Evolutionary conservation across 257 asterid species (phyloP).

Genomic region (Gentiana macrophylla): DNA sequence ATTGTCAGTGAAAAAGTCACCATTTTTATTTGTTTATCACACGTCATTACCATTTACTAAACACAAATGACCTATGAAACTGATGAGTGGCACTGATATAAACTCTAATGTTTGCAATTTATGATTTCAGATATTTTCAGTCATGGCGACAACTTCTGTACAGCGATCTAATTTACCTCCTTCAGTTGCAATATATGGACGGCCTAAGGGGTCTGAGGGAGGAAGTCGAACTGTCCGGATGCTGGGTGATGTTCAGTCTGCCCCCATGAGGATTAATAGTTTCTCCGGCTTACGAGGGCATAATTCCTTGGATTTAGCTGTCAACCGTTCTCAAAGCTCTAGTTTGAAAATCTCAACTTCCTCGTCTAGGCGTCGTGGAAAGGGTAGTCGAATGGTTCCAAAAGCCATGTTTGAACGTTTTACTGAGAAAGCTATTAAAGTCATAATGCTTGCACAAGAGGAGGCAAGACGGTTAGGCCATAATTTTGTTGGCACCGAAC

Average conservation of each 20-base stretch:
- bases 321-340: constrained; percentile 34
- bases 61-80: not conserved
- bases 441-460: constrained; percentile 98
- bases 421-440: constrained; percentile 94
- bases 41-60: too few relatives aligned
- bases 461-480: constrained; percentile 98
- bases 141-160: constrained; percentile 67
- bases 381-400: constrained; percentile 38
- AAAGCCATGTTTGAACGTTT: constrained; percentile 98
- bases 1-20: too few relatives aligned
- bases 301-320: constrained; percentile 55
- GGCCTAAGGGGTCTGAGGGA: constrained; percentile 39
- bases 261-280: constrained; percentile 33
- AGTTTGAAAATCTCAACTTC: constrained; percentile 61
- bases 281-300: constrained; percentile 70
- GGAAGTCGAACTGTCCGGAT: constrained; percentile 33
- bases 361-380: constrained; percentile 33
- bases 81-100: not conserved
- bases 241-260: constrained; percentile 34
- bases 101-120: not conserved
- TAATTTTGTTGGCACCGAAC: constrained; percentile 95
- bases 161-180: constrained; percentile 62
- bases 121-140: constrained; percentile 31
- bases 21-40: too few relatives aligned
- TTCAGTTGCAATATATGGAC: constrained; percentile 38